Evolutionary conservation across 257 asterid genomes (phyloP), one percentile per base, ranked within the genome.

Genomic region (Ophiorrhiza pumila): DNA sequence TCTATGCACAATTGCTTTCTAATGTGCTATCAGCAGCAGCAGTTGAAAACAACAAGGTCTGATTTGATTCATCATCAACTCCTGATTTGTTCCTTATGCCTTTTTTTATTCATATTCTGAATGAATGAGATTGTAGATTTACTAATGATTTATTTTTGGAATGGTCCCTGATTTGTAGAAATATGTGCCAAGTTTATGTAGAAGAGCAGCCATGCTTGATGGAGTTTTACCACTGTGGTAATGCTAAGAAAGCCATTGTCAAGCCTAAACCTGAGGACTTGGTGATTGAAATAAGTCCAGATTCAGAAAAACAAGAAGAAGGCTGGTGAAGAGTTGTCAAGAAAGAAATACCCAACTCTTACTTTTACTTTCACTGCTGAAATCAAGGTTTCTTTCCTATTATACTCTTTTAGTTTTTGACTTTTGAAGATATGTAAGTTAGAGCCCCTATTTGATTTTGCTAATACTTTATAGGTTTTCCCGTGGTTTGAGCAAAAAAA

Each of bases 321-420:
- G 45, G 50, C 66, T 2, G 80, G 1, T 20, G 94, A 78, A 22
- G 79, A 52, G 23, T 77, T 88, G 8, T 56, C 77, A 52, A 88
- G 76, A 65, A 90, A 85, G 86, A 79, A 79, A 50, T n/a, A n/a
- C 64, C 89, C 87, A 49, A 88, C 96, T 76, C 90, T 91, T 34
- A 87, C 95, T 43, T 85, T 97, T 66, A 84, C 91, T 61, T 95
- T 94, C 69, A 84, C 95, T 70, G 96, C 95, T 27, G 78, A 96
- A 80, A 89, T 95, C 96, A 88, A 88, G 91, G 96, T 88, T 8
- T n/a, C n/a, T 32, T 14, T 39, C 17, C 39, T 53, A 4, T 31
- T 29, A 29, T 0, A 57, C 23, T 29, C 45, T 18, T 47, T 0
- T 4, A 9, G 22, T 23, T 25, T 37, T 10, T 56, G 32, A 5